phyloP scores from a whole-genome alignment of 1,139 yeast species.

The Debaryomyces psychrophilus region DNA sequence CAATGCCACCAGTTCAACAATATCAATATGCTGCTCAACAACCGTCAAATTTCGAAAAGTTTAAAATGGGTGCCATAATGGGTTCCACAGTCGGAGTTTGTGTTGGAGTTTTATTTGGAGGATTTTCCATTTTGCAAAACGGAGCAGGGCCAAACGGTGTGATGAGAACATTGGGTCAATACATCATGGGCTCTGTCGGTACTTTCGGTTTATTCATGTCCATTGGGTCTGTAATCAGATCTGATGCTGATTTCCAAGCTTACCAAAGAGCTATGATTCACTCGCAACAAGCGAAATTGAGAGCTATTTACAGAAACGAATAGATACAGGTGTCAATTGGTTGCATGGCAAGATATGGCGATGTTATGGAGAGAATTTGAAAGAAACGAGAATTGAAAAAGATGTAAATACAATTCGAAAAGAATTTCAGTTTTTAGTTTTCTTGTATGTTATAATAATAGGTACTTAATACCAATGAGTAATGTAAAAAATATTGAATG shows the following conservation, averaged over 20 bases:
- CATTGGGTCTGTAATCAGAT: constrained; percentile 89
- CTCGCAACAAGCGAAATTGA: constrained; percentile 40
- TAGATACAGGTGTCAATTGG: constrained; percentile 3
- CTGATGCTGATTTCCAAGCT: constrained; percentile 57
- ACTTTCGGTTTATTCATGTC: constrained; percentile 97
- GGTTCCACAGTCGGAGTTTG: constrained; percentile 96
- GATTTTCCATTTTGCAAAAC: constrained; percentile 83
- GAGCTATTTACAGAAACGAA: constrained; percentile 32
- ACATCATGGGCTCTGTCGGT: constrained; percentile 95
- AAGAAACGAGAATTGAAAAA: constrained; percentile 1
- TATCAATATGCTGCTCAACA: constrained; percentile 72
- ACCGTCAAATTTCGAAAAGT: constrained; percentile 90
- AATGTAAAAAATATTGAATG: neutral
- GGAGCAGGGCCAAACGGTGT: constrained; percentile 99
- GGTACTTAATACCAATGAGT: constrained; percentile 4
- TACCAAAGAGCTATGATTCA: constrained; percentile 42
- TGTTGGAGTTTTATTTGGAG: constrained; percentile 93
- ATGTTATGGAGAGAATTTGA: constrained; percentile 5
- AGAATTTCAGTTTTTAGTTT: neutral
- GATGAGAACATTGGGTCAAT: constrained; percentile 94
- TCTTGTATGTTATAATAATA: constrained; percentile 6
- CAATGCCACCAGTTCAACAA: constrained; percentile 87
- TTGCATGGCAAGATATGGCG: constrained; percentile 5
- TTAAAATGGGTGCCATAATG: constrained; percentile 98
- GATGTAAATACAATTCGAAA: constrained; percentile 6